These are phyloP conservation scores for Effrenium voratum DNA, from an alignment of 73 alveolate genomes.

Conservation along the genomic window DNA sequence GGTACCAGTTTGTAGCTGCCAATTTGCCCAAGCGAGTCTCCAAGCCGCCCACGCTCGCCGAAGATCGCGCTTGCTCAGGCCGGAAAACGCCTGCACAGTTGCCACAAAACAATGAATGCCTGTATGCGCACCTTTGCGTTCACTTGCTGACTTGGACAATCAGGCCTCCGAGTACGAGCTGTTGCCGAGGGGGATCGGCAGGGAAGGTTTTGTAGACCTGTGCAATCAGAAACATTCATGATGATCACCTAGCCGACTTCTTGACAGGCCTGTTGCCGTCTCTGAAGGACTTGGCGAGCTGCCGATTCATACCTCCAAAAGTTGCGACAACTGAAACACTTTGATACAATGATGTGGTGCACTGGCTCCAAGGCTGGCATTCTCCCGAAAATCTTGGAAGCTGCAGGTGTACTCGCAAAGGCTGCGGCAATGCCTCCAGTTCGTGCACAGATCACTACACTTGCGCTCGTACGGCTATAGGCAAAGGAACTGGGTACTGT, in stretches of 20 bases:
- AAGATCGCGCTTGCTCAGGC: neutral
- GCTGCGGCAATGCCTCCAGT: slow-evolving; percentile 53
- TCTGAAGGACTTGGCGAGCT: slow-evolving; percentile 71
- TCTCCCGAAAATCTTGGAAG: slow-evolving; percentile 51
- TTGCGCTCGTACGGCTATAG: slow-evolving; percentile 69
- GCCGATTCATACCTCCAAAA: slow-evolving; percentile 40
- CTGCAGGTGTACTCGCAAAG: slow-evolving; percentile 89
- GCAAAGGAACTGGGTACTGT: slow-evolving; percentile 21
- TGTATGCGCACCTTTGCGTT: neutral
- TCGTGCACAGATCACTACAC: slow-evolving; percentile 12
- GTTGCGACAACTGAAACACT: neutral
- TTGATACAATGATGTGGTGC: neutral
- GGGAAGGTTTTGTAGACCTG: slow-evolving; percentile 52
- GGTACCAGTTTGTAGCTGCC: neutral
- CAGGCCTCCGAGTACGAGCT: slow-evolving; percentile 38
- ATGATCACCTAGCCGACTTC: neutral
- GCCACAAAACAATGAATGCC: neutral
- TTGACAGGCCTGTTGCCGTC: slow-evolving; percentile 37
- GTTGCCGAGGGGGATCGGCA: slow-evolving; percentile 4
- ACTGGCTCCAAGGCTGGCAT: slow-evolving; percentile 63
- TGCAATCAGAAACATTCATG: neutral
- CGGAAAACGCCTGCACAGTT: neutral
- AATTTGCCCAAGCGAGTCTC: no score
- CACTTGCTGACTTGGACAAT: neutral
- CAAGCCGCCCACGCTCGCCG: slow-evolving; percentile 10